Conservation (phyloP, 495 filamentous ascomycete species). For the Aspergillus nanangensis region DNA sequence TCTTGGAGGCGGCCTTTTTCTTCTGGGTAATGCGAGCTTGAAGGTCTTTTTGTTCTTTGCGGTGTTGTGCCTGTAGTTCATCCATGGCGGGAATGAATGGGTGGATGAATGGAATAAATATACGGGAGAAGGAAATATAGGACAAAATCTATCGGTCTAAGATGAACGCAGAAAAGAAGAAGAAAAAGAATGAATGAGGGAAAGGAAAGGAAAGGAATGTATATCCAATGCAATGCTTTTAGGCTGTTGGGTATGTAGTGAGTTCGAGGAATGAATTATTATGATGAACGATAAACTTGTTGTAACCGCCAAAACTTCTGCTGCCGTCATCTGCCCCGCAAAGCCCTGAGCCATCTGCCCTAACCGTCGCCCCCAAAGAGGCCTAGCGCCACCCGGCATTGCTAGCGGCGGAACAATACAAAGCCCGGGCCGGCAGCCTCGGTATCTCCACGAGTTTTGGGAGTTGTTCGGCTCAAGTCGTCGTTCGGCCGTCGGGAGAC, state of each 20-base stretch:
- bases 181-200: too few species aligned
- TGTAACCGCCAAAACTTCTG: background rate
- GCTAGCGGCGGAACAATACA: too few species aligned
- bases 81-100: slow-evolving; percentile 50
- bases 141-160: too few species aligned
- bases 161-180: too few species aligned
- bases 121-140: background rate
- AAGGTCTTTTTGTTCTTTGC: slow-evolving; percentile 84
- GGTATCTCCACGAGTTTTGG: slow-evolving; percentile 16
- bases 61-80: slow-evolving; percentile 70
- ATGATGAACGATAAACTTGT: background rate
- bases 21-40: slow-evolving; percentile 83
- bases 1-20: slow-evolving; percentile 94
- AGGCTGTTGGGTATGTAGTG: too few species aligned
- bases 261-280: too few species aligned
- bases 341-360: slow-evolving; percentile 29
- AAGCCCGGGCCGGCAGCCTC: slow-evolving; percentile 20
- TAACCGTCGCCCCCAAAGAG: slow-evolving; percentile 11
- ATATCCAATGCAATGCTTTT: too few species aligned
- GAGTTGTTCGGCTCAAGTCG: slow-evolving; percentile 1
- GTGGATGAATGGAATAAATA: background rate
- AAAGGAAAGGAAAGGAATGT: too few species aligned
- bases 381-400: background rate
- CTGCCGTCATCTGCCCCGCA: slow-evolving; percentile 27
- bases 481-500: background rate